Evolutionary conservation across 495 filamentous ascomycete genomes (phyloP).

Genomic region (Diplogelasinospora grovesii): DNA sequence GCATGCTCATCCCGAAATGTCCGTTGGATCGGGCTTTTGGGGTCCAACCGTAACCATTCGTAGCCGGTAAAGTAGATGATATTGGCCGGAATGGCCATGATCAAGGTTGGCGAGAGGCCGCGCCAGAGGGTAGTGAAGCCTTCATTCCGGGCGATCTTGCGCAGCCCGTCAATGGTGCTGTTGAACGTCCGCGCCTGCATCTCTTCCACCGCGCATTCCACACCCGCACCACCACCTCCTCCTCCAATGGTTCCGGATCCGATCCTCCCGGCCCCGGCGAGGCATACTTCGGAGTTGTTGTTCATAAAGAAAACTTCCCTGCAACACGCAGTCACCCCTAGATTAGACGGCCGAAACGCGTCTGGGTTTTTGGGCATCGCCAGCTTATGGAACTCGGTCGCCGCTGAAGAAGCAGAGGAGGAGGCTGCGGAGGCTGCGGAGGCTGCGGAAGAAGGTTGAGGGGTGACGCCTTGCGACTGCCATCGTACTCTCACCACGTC

Average conservation of each 20-base stretch:
- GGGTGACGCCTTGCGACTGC: constrained; percentile 66
- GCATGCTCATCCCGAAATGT: constrained; percentile 59
- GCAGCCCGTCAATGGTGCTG: constrained; percentile 84
- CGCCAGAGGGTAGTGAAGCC: constrained; percentile 84
- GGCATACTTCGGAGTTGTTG: constrained; percentile 75
- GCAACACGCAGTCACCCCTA: constrained; percentile 93
- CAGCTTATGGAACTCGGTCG: constrained; percentile 34
- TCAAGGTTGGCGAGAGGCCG: constrained; percentile 81
- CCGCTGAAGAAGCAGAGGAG: too few relatives aligned
- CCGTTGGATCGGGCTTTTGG: constrained; percentile 57
- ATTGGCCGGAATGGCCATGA: constrained; percentile 92
- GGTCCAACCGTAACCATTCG: constrained; percentile 77
- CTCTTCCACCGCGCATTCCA: constrained; percentile 85
- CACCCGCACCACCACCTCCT: constrained; percentile 20
- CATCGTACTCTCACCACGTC: constrained; percentile 94
- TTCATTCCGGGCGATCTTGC: constrained; percentile 96
- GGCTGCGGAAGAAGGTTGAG: too few relatives aligned
- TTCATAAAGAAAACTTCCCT: constrained; percentile 95
- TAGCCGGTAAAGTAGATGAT: constrained; percentile 99
- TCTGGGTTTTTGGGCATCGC: constrained; percentile 40
- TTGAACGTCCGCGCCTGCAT: constrained; percentile 74
- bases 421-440: constrained; percentile 7
- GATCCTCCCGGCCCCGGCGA: constrained; percentile 46
- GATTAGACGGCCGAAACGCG: constrained; percentile 62
- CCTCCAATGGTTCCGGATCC: constrained; percentile 24